phyloP scores from a whole-genome alignment of 257 asterid genomes.

The Fraxinus americana region DNA sequence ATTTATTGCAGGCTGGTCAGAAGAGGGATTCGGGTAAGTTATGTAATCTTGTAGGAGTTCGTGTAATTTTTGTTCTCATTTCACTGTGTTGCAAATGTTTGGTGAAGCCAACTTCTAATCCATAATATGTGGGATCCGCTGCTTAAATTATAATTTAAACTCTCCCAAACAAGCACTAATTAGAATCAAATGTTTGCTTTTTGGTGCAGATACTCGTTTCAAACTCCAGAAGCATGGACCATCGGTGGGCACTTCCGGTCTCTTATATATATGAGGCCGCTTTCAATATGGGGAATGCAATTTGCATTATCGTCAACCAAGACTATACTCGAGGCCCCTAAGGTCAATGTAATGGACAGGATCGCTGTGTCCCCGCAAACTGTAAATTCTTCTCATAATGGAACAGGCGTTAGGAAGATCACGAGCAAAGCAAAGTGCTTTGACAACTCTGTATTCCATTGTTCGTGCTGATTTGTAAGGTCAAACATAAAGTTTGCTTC shows the following conservation, averaged over 20 bases:
- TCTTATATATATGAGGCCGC: slow-evolving; percentile 95
- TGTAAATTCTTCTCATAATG: slow-evolving; percentile 34
- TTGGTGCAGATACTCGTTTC: slow-evolving; percentile 74
- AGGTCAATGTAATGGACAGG: slow-evolving; percentile 60
- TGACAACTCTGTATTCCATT: slow-evolving; percentile 63
- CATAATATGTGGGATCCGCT: too few species aligned
- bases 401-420: slow-evolving; percentile 56
- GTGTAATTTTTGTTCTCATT: neutral
- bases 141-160: too few species aligned
- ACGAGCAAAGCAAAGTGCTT: slow-evolving; percentile 60
- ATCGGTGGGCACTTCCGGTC: slow-evolving; percentile 92
- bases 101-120: too few species aligned
- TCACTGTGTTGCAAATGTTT: neutral
- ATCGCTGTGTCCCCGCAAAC: slow-evolving; percentile 32
- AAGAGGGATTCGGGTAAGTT: slow-evolving; percentile 90
- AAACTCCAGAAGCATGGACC: slow-evolving; percentile 98
- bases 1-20: slow-evolving; percentile 97
- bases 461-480: slow-evolving; percentile 53
- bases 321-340: slow-evolving; percentile 58
- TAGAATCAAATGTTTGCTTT: slow-evolving; percentile 6
- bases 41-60: too few species aligned
- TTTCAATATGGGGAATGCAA: slow-evolving; percentile 97
- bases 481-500: neutral
- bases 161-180: too few species aligned
- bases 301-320: slow-evolving; percentile 64